These are phyloP conservation scores for Carex kokanica DNA, from an alignment of 176 grass and related monocot genomes.

Conservation along the genomic window DNA sequence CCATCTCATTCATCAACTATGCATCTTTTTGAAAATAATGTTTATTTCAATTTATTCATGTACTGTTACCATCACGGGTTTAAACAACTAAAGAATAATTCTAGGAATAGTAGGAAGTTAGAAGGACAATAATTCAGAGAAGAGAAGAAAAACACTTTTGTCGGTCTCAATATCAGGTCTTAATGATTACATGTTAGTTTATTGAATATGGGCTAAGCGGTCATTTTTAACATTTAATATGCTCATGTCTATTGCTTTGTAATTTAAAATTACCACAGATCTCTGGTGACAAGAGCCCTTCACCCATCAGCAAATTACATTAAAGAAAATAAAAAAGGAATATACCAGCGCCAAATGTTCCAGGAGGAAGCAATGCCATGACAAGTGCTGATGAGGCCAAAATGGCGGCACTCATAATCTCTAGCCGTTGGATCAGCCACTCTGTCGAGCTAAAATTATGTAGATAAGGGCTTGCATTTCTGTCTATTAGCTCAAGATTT, in stretches of 20 bases:
- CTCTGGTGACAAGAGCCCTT: not conserved
- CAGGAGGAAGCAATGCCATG: constrained; percentile 71
- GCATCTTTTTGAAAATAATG: not conserved
- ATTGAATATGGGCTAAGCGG: not conserved
- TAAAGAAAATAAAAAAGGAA: not conserved
- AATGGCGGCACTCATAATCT: constrained; percentile 66
- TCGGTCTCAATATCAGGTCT: not conserved
- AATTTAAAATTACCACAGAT: not conserved
- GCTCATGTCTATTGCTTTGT: not conserved
- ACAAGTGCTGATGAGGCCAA: constrained; percentile 74
- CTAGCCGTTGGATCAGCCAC: constrained; percentile 81
- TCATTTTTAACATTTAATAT: not conserved
- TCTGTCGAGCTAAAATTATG: constrained; percentile 79
- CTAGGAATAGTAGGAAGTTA: not conserved
- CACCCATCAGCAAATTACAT: not conserved
- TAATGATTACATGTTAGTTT: not conserved
- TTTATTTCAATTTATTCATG: not conserved
- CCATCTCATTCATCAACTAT: too few species aligned
- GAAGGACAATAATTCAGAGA: not conserved
- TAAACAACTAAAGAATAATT: not conserved
- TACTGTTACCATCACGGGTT: not conserved
- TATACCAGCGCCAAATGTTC: constrained; percentile 79
- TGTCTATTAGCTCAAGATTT: constrained; percentile 70
- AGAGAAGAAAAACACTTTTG: not conserved
- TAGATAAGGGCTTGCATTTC: constrained; percentile 76